Evolutionary conservation across 371 early-diverging fungal species (phyloP), one percentile per base, ranked within the genome.

Genomic region (Apophysomyces variabilis): DNA sequence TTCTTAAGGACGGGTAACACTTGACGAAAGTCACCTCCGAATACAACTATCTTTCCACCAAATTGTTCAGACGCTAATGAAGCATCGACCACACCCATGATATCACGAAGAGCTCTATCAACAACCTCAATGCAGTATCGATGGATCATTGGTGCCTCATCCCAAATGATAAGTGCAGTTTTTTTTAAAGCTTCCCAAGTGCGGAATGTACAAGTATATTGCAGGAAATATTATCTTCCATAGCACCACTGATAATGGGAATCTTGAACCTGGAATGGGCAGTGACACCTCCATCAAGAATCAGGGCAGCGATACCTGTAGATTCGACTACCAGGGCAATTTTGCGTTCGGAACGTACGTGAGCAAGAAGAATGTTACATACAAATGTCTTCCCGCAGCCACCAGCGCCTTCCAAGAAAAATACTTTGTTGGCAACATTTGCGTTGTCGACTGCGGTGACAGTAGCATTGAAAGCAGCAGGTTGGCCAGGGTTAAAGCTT

Each of bases 331-430:
- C 26, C 26, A 26, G 26, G 26, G 26, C 26, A 26, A 60, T 57
- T 8, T 67, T 7, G 0, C 64, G 57, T 32, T 57, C 14, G 12
- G 43, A 35, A 3, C 65, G 62, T n/a, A 64, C 57, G 8, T 66
- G 9, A 13, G 11, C 59, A 5, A 75, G 62, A 11, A 75, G 39
- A 3, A 65, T 38, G 39, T 62, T 65, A 46, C 65, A 74, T 7
- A 74, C 14, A 59, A 66, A 70, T 0, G 68, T 68, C 43, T 74
- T 74, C 6, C 68, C 70, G 5, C 38, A 39, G 7, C 70, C 65
- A 38, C 62, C 63, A 36, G 62, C 67, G 26, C 65, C 62, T 50
- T 66, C 62, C 18, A 69, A 35, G 58, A 74, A 70, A 41, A 70
- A 74, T 9, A 58, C 7, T 12, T 58, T 39, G n/a, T 37, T 16